Evolutionary conservation across 2,329 filamentous ascomycete species (phyloP), one percentile per base, ranked within the genome.

Genomic region (Hortaea werneckii): DNA sequence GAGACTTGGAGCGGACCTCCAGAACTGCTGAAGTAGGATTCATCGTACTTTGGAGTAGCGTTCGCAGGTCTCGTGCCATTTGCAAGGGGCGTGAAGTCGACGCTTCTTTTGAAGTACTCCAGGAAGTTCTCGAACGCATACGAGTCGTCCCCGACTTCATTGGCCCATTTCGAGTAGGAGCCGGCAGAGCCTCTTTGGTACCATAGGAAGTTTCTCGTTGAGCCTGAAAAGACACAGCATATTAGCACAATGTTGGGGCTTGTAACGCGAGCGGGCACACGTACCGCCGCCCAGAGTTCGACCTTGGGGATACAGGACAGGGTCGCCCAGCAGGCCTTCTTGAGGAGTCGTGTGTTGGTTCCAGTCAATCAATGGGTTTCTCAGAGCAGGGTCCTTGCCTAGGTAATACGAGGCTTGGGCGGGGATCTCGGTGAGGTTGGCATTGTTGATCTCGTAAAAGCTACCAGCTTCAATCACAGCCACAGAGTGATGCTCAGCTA

Each of bases 1-100:
- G 62, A 61, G 5, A 66, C 60, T 12, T 65, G 49, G 9, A 67
- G 48, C 11, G 64, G 64, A 1, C 63, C 63, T 8, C 45, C 52
- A 5, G 20, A 20, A 3, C 11, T 39, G 6, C 5, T 46, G 41
- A 48, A 61, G 53, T 45, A 46, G 26, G 20, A 27, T 8, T 42
- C 27, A 8, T 47, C 44, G 41, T 49, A 51, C 28, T 41, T 43
- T 7, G 45, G 44, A 11, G 46, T 48, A 2, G 50, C 44, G 30
- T 53, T 54, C 10, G 45, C 7, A 2, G 41, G 41, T 7, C 47
- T 45, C 7, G 46, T 38, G 10, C 42, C 40, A 26, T 52, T 49
- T 4, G 54, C 46, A 8, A 26, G 37, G 28, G 53, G 41, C 9
- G 48, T 57, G 40, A 57, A 54, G 3, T 53, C 39, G 3, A 53